These are phyloP conservation scores for Alopecurus myosuroides DNA, from an alignment of 176 grass and related monocot genomes.

Conservation along the genomic window DNA sequence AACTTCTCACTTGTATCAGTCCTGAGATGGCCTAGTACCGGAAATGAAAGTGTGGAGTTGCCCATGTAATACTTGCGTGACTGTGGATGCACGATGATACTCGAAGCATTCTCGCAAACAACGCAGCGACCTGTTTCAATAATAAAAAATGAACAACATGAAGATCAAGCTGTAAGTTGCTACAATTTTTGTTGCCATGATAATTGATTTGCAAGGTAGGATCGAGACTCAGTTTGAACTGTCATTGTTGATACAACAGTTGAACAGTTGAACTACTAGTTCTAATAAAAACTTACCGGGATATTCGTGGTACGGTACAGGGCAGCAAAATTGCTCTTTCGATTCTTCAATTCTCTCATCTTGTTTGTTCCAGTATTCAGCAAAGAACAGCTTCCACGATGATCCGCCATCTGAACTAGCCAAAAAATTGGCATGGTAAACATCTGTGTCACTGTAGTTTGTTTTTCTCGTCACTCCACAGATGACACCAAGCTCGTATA, in stretches of 20 bases:
- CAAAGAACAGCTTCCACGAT: background rate
- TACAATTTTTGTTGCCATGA: background rate
- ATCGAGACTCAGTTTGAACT: background rate
- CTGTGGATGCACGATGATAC: background rate
- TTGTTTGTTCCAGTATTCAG: background rate
- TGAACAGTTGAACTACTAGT: background rate
- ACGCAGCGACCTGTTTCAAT: background rate
- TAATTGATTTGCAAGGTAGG: background rate
- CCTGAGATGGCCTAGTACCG: background rate
- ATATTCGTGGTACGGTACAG: background rate
- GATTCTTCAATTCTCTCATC: background rate
- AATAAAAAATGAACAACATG: background rate
- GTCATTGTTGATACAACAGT: background rate
- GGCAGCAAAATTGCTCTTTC: background rate
- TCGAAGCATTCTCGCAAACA: background rate
- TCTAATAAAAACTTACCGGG: background rate
- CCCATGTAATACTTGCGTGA: background rate
- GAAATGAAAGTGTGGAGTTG: background rate
- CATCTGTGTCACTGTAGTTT: background rate
- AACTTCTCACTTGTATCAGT: background rate
- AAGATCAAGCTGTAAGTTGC: background rate
- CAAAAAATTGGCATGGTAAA: background rate
- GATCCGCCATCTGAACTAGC: background rate
- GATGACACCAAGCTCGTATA: background rate
- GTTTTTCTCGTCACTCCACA: background rate